Base-by-base conservation (phyloP, 768 basidiomycete species). In the Tulasnella sp. region DNA sequence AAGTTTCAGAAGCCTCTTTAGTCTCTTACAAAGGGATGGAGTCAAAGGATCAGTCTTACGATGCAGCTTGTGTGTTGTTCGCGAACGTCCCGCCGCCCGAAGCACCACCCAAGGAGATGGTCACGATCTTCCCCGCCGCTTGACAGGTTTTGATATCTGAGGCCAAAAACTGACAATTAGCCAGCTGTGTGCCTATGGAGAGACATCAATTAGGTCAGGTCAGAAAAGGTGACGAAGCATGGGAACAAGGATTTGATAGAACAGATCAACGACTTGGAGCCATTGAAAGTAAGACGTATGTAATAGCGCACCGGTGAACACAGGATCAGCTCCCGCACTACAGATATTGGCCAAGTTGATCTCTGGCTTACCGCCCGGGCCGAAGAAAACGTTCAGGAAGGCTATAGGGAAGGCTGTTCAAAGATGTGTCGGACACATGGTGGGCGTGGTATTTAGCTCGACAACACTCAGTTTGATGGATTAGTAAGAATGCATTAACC, bases 311-410 rank as follows among this genome's bases (percentile, higher is more conserved):
- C 4, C 46, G 64, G 53, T 2, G 64, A 75, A 61, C 68, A 82
- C 83, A 7, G 55, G 29, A 22, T 61, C 44, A 11, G 34, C 42
- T 17, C 22, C 34, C 10, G 43, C 41, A 42, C 52, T 62, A 27
- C 62, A 63, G n/a, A 53, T 62, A 65, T 83, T 86, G 1, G 82
- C 84, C 11, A 86, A 74, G 68, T 88, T 83, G 54, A 87, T 72
- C 5, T 77, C 78, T 24, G 85, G 85, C 17, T 76, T 68, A 25
- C 77, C 77, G 0, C 84, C 83, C 4, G 79, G 71, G 11, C 80
- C 76, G 65, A 82, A 84, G 71, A 85, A 86, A 19, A 75, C 76
- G 66, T 80, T 72, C 63, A 87, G 65, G 66, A 87, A 85, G n/a
- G 84, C 80, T 29, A 87, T 65, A 8, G 83, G 83, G 60, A 87